phyloP scores from a whole-genome alignment of 2,329 filamentous ascomycete genomes.

The Clonostachys sp. region DNA sequence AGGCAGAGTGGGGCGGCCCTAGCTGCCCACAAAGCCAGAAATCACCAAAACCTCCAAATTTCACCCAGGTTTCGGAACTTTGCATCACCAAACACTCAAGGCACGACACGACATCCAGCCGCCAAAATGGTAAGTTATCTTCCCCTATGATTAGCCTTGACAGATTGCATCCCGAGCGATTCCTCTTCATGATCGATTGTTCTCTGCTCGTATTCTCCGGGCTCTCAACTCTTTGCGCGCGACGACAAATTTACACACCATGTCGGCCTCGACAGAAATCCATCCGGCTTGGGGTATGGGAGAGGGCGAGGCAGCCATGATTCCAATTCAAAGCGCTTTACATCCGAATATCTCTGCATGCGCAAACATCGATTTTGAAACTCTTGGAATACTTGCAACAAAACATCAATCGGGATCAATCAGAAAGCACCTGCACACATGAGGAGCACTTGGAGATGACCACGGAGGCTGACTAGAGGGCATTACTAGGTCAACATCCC shows the following conservation, averaged over 20 bases:
- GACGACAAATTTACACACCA: not conserved
- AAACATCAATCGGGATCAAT: not conserved
- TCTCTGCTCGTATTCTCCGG: not conserved
- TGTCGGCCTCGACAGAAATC: too few relatives aligned
- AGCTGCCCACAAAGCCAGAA: constrained; percentile 39
- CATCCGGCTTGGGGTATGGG: too few relatives aligned
- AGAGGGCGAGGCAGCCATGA: too few relatives aligned
- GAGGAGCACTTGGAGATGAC: not conserved
- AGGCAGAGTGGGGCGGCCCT: constrained; percentile 27
- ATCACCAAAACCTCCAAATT: constrained; percentile 37
- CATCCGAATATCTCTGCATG: too few relatives aligned
- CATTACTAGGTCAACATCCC: constrained; percentile 83
- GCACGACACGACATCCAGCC: constrained; percentile 36
- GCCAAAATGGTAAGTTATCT: constrained; percentile 41
- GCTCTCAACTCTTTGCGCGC: not conserved
- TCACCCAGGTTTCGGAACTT: constrained; percentile 25
- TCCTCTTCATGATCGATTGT: constrained; percentile 2
- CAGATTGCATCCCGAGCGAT: not conserved
- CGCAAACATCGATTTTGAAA: not conserved
- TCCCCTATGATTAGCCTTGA: not conserved
- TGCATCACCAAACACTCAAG: constrained; percentile 34
- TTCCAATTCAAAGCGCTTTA: too few relatives aligned
- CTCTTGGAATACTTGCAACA: not conserved
- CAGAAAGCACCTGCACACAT: not conserved
- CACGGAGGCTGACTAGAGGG: constrained; percentile 5